These are phyloP conservation scores for Hemileccinum rubropunctum DNA, from an alignment of 768 basidiomycete species.

Conservation along the genomic window DNA sequence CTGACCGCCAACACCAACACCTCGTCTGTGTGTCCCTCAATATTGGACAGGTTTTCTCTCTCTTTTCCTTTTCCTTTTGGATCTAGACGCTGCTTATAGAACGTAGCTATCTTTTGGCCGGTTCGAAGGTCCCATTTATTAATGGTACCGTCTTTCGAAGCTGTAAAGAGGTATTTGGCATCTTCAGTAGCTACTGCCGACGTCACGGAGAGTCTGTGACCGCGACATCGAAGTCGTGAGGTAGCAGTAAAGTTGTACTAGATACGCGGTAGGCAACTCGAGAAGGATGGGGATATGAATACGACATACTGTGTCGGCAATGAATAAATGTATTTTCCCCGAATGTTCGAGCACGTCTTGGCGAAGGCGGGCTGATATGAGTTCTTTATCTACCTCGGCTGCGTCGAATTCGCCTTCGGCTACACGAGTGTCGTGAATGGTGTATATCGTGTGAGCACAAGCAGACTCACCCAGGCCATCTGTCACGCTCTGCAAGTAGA, in stretches of 20 bases:
- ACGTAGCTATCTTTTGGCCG: conserved; percentile 56
- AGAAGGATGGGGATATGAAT: neutral
- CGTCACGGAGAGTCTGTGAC: conserved; percentile 79
- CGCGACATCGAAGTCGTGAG: conserved; percentile 57
- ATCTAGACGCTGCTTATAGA: conserved; percentile 56
- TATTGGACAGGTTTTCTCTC: conserved; percentile 44
- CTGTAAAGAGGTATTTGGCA: conserved; percentile 73
- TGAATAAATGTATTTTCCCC: conserved; percentile 80
- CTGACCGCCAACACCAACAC: conserved; percentile 82
- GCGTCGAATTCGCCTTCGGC: conserved; percentile 94
- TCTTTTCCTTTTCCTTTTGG: conserved; percentile 56
- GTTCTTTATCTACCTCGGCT: conserved; percentile 90
- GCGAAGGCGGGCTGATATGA: conserved; percentile 86
- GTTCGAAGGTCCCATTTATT: conserved; percentile 77
- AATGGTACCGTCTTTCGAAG: conserved; percentile 90
- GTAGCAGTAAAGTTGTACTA: conserved; percentile 54
- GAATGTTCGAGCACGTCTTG: conserved; percentile 90
- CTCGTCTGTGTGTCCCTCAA: conserved; percentile 83
- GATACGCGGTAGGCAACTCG: neutral
- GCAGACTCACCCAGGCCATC: conserved; percentile 58
- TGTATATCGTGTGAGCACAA: neutral
- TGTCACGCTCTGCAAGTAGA: conserved; percentile 86
- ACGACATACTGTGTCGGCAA: conserved; percentile 65
- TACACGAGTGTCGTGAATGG: conserved; percentile 2
- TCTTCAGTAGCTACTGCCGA: conserved; percentile 76